A percentile compares a stretch with the other conserved stretches of the same genome.
Conservation (phyloP, 2,329 filamentous ascomycete species). For the Calonectria fujianensis region DNA sequence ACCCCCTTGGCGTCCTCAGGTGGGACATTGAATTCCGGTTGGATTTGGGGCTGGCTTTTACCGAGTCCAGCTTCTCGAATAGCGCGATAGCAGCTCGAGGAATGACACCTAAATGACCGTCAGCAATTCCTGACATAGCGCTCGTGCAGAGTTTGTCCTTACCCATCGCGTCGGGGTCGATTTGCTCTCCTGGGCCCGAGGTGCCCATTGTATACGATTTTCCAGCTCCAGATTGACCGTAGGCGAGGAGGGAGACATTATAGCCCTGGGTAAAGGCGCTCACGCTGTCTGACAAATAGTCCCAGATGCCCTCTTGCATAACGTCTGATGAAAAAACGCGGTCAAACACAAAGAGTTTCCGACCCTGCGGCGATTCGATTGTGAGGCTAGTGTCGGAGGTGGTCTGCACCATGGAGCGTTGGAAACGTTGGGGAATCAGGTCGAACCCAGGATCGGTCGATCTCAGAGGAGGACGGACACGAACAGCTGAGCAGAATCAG, state of each 20-base stretch:
- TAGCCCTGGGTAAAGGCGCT: conserved; percentile 94
- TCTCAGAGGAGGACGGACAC: conserved; percentile 90
- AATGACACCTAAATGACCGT: conserved; percentile 83
- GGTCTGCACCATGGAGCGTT: conserved; percentile 92
- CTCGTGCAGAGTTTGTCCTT: conserved; percentile 60
- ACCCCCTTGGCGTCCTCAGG: conserved; percentile 86
- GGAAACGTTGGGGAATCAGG: conserved; percentile 95
- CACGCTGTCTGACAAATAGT: conserved; percentile 94
- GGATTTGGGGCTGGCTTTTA: conserved; percentile 63
- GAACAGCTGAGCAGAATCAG: conserved; percentile 81
- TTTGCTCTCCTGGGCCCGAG: conserved; percentile 87
- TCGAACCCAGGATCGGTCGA: conserved; percentile 93
- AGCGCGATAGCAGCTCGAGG: conserved; percentile 90
- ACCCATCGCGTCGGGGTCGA: conserved; percentile 85
- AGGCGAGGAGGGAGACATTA: conserved; percentile 97
- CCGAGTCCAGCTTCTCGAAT: conserved; percentile 88
- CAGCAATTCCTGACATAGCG: conserved; percentile 23
- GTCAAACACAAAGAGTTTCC: conserved; percentile 97
- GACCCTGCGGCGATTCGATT: conserved; percentile 93
- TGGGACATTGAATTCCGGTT: conserved; percentile 84
- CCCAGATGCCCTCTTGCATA: conserved; percentile 92
- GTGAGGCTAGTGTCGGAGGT: conserved; percentile 89
- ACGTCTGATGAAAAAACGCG: conserved; percentile 91
- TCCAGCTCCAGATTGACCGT: conserved; percentile 97
- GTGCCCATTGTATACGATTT: conserved; percentile 99